Evolutionary conservation across 2,329 filamentous ascomycete species (phyloP), one percentile per base, ranked within the genome.

Genomic region (Pseudogymnoascus sp.): DNA sequence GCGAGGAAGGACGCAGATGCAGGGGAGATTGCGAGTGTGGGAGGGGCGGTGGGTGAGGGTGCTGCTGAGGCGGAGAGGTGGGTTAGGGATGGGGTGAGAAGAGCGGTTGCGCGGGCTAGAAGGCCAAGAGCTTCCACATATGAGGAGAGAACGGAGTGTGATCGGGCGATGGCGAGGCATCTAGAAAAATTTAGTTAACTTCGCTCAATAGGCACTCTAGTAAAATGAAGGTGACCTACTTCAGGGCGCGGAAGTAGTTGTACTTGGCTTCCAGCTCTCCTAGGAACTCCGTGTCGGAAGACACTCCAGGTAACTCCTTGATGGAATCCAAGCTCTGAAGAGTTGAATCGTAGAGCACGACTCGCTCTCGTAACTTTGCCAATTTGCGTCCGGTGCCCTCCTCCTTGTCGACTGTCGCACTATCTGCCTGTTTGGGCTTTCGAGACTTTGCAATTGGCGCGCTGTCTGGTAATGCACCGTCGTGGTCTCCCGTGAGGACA

Each of bases 241-340:
- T 96, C 62, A 98, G 80, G 8, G 95, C 90, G 66, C 88, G 85
- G 78, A 98, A 99, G 76, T 98, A 98, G 65, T 84, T 81, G 37
- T 84, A 82, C 68, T 91, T 93, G 35, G 86, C 86, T 63, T 90
- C 85, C n/a, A 99, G 79, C 73, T 95, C 91, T 53, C 82, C 78
- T 4, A 92, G 81, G 67, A 99, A 89, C 14, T 78, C 80, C 41
- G 86, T 82, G 71, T 99, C 95, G 43, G 91, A 89, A 37, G 91
- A 91, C 16, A 97, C 90, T 75, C 95, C 95, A 2, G 92, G 89
- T 12, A 99, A 82, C 65, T 96, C 91, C 70, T 89, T 91, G 74
- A 97, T 87, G 4, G 92, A 91, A 68, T 97, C 90, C 65, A 99
- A 81, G 75, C 91, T 97, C 76, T 97, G 91, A 24, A 97, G 77